Evolutionary conservation across 2,329 filamentous ascomycete species (phyloP), one percentile per base, ranked within the genome.

Genomic region (Leptodontidium sp.): DNA sequence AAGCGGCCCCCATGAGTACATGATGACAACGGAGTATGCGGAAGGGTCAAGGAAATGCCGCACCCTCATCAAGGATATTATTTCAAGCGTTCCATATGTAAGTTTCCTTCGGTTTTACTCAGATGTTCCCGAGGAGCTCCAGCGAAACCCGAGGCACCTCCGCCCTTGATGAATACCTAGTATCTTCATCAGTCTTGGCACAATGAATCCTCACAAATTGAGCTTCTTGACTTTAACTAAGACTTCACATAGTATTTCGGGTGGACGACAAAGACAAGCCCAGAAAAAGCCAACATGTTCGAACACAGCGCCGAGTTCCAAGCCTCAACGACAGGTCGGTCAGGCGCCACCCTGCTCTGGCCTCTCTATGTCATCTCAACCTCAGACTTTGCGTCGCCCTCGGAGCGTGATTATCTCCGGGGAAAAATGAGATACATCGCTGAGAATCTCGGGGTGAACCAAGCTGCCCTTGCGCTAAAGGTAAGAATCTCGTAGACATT

Each of bases 1-100:
- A 21, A 86, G 84, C 75, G 80, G 83, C 15, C 87, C 87, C 0
- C 81, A 86, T 11, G 87, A 89, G 77, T 88, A 88, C 74, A 81
- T 86, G 62, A 88, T 86, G 2, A 88, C 86, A 11, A 82, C 85
- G 38, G 85, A 88, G 76, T 89, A 88, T 72, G 84, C 85, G n/a
- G 83, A 83, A 0, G 85, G 21, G 1, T 43, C 45, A 6, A 40
- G 35, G 50, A 26, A 32, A 8, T 65, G 38, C 14, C 38, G 29
- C 5, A 40, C 29, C 12, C 40, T 65, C 17, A 65, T 65, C 32
- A 11, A 65, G 21, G 63, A 57, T 49, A 58, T 65, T 15, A 35
- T 45, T 8, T 21, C 63, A 3, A 58, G 63, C 9, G 17, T 58
- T 5, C 63, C 50, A 24, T 65, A 47, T 4, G 53, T 35, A 57